These are phyloP conservation scores for Schwanniomyces polymorphus DNA, from an alignment of 805 yeast species.

Conservation along the genomic window DNA sequence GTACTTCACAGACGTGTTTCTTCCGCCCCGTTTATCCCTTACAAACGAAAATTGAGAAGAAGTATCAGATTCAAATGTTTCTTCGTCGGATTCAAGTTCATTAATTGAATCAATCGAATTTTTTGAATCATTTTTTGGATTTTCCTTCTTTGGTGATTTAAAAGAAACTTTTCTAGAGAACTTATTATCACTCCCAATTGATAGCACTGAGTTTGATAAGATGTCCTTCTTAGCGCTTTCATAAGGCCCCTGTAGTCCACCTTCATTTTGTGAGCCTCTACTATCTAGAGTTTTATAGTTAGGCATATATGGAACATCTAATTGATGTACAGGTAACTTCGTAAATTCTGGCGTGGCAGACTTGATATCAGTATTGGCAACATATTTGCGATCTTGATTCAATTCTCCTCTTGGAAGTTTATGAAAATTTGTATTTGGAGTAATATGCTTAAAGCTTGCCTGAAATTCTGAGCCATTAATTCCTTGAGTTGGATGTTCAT, in stretches of 20 bases:
- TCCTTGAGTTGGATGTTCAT: background rate
- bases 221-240: background rate
- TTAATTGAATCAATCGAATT: constrained; percentile 1
- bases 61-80: constrained; percentile 13
- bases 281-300: background rate
- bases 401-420: background rate
- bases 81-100: constrained; percentile 2
- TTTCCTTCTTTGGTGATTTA: background rate
- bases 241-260: background rate
- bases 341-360: background rate
- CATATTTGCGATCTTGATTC: background rate
- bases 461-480: no score
- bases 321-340: background rate
- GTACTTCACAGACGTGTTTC: constrained; percentile 45
- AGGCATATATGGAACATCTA: no score
- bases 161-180: background rate
- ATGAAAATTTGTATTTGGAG: background rate
- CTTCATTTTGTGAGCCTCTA: no score
- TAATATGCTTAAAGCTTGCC: background rate
- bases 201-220: background rate
- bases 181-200: background rate
- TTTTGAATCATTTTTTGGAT: background rate
- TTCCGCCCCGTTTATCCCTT: constrained; percentile 38
- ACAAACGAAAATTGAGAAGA: constrained; percentile 45
- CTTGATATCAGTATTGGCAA: background rate